Conservation (phyloP, 768 basidiomycete species). For the Boletellus sp. region DNA sequence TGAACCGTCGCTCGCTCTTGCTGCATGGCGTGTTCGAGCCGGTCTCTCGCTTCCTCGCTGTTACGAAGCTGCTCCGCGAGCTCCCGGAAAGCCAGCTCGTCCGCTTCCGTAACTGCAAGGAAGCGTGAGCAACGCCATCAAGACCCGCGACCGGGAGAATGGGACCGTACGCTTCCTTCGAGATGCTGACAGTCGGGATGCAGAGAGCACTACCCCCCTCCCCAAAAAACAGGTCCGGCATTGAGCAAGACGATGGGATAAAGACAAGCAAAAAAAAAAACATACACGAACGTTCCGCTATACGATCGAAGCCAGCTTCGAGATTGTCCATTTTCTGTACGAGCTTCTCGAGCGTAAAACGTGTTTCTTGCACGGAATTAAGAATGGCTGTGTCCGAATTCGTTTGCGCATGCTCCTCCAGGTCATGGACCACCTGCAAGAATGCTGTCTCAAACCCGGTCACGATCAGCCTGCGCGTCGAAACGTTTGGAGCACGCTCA, state of each 20-base stretch:
- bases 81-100: constrained; percentile 71
- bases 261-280: not conserved
- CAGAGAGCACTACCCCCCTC: constrained; percentile 58
- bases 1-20: constrained; percentile 56
- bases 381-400: constrained; percentile 45
- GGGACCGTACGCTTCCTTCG: constrained; percentile 63
- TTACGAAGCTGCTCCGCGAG: constrained; percentile 63
- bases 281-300: constrained; percentile 81
- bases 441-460: constrained; percentile 41
- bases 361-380: constrained; percentile 59
- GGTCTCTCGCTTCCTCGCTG: constrained; percentile 51
- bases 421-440: constrained; percentile 58
- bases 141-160: not conserved
- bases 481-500: constrained; percentile 31
- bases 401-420: constrained; percentile 53
- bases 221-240: too few relatives aligned
- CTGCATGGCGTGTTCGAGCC: constrained; percentile 54
- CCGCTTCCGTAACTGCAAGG: constrained; percentile 61
- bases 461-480: too few relatives aligned
- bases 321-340: constrained; percentile 75
- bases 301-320: constrained; percentile 77
- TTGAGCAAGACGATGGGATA: not conserved
- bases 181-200: constrained; percentile 65
- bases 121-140: constrained; percentile 6
- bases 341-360: constrained; percentile 60